Evolutionary conservation across 1,284 basidiomycete genomes (phyloP).

Genomic region (Ustanciosporium gigantosporum): DNA sequence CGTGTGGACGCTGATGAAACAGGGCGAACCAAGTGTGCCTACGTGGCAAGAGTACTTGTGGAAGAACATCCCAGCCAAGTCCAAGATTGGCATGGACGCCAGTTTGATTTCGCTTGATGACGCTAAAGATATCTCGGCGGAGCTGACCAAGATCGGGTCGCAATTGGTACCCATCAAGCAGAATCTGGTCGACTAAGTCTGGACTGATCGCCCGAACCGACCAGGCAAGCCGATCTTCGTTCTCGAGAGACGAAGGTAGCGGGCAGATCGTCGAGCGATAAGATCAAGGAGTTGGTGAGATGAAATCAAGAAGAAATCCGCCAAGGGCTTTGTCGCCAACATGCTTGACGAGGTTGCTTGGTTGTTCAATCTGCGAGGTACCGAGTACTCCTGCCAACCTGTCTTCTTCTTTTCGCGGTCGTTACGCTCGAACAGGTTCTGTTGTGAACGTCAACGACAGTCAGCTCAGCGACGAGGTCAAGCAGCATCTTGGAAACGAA

Average conservation of each 20-base stretch:
- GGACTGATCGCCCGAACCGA: slow-evolving; percentile 74
- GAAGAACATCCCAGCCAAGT: slow-evolving; percentile 31
- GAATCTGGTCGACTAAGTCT: slow-evolving; percentile 83
- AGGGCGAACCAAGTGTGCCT: slow-evolving; percentile 75
- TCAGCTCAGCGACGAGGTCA: slow-evolving; percentile 70
- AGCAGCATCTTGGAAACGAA: slow-evolving; percentile 66
- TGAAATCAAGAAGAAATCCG: slow-evolving; percentile 45
- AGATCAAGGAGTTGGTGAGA: slow-evolving; percentile 51
- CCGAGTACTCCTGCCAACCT: slow-evolving; percentile 86
- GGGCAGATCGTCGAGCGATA: slow-evolving; percentile 61
- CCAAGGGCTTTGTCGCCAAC: slow-evolving; percentile 52
- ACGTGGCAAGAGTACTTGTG: slow-evolving; percentile 70
- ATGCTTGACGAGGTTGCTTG: slow-evolving; percentile 63
- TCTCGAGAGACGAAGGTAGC: slow-evolving; percentile 73
- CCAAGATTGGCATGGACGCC: slow-evolving; percentile 55
- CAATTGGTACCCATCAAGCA: slow-evolving; percentile 63
- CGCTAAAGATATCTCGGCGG: slow-evolving; percentile 39
- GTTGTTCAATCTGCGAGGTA: slow-evolving; percentile 91
- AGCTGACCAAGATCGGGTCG: slow-evolving; percentile 35
- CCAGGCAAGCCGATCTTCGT: slow-evolving; percentile 74
- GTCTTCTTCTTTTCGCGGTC: slow-evolving; percentile 92
- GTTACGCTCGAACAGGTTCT: slow-evolving; percentile 70
- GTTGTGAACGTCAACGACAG: slow-evolving; percentile 74
- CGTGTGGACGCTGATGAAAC: slow-evolving; percentile 92
- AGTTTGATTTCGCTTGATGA: slow-evolving; percentile 57